phyloP scores from a whole-genome alignment of 306 rosid species.

The Quercus ilex region DNA sequence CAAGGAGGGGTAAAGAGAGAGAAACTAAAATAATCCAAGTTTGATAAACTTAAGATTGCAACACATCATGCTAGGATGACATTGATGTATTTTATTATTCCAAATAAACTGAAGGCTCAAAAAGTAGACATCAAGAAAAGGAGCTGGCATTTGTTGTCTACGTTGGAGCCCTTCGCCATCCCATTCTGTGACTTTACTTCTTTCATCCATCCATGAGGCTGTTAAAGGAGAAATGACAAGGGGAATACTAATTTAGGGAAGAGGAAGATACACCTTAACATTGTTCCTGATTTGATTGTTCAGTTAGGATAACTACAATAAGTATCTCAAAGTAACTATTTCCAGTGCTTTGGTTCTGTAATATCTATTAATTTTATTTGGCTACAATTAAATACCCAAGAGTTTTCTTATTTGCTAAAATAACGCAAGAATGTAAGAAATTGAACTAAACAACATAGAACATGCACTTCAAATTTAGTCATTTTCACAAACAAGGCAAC shows the following conservation, averaged over 20 bases:
- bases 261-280: not conserved
- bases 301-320: not conserved
- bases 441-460: constrained; percentile 9
- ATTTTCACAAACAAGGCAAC: not conserved
- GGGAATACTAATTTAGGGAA: not conserved
- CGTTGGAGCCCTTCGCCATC: not conserved
- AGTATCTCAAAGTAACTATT: not conserved
- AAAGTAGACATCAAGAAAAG: not conserved
- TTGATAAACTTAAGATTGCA: not conserved
- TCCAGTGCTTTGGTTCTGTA: not conserved
- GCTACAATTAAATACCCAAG: not conserved
- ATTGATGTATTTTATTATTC: not conserved
- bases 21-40: no score
- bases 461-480: not conserved
- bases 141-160: not conserved
- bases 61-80: not conserved
- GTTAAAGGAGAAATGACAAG: not conserved
- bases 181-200: not conserved
- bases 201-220: not conserved
- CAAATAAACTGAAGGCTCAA: not conserved
- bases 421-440: constrained; percentile 16
- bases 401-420: constrained; percentile 1
- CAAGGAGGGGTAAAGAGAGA: not conserved
- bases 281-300: not conserved
- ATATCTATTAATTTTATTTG: not conserved